Conservation (phyloP, 352 stramenopile genomes). For the Peronospora destructor region DNA sequence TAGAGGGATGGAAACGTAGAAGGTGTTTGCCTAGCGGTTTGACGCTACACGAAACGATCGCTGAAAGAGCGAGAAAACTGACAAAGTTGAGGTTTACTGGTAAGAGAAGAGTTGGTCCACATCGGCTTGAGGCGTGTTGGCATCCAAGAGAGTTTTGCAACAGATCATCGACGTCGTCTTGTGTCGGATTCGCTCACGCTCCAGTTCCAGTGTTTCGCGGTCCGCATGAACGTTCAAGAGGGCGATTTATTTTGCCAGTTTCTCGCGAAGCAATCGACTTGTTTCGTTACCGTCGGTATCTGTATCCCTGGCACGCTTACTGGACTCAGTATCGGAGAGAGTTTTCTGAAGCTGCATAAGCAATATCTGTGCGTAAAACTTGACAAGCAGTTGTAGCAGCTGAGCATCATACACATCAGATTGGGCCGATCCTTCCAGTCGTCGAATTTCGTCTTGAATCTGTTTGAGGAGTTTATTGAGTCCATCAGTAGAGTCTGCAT, state of each 20-base stretch:
- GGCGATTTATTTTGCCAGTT: constrained; percentile 22
- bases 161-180: constrained; percentile 27
- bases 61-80: constrained; percentile 1
- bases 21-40: constrained; percentile 2
- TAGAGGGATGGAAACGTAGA: constrained; percentile 27
- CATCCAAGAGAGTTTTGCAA: constrained; percentile 29
- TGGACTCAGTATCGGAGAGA: constrained; percentile 2
- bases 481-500: not conserved
- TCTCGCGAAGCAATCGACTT: constrained; percentile 13
- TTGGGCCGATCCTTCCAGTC: constrained; percentile 10
- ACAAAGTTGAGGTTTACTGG: constrained; percentile 10
- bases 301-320: constrained; percentile 12
- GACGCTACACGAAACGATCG: not conserved
- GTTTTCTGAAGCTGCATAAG: constrained; percentile 19
- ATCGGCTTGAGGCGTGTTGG: constrained; percentile 16
- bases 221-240: constrained; percentile 26
- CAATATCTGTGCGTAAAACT: constrained; percentile 30
- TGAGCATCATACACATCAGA: constrained; percentile 28
- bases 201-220: constrained; percentile 30
- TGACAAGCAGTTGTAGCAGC: constrained; percentile 28
- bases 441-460: constrained; percentile 28
- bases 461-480: constrained; percentile 13
- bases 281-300: constrained; percentile 12
- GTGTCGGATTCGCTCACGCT: constrained; percentile 33
- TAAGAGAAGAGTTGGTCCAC: constrained; percentile 25